Evolutionary conservation across 2,329 filamentous ascomycete genomes (phyloP).

Genomic region (Beauveria brongniartii): DNA sequence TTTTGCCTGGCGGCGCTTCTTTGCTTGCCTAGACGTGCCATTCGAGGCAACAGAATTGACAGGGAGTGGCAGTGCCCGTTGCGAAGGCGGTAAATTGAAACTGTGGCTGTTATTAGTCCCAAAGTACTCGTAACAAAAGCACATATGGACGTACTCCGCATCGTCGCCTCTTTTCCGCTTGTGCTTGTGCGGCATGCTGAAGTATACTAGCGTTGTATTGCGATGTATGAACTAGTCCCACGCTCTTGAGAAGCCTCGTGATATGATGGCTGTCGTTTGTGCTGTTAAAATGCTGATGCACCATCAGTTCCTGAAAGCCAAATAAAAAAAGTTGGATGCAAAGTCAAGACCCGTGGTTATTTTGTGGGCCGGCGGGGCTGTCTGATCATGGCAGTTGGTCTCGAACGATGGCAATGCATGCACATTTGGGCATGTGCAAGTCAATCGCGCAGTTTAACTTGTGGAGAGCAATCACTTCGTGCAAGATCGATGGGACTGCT

Average conservation of each 20-base stretch:
- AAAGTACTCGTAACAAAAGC: not conserved
- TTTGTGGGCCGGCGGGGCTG: not conserved
- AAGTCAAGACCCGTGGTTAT: not conserved
- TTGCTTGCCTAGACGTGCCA: conserved; percentile 29
- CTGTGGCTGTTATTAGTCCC: conserved; percentile 21
- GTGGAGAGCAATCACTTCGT: not conserved
- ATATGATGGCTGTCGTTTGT: not conserved
- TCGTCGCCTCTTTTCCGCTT: conserved; percentile 55
- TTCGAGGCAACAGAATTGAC: conserved; percentile 34
- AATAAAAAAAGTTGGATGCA: not conserved
- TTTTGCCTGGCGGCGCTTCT: conserved; percentile 38
- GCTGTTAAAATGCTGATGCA: not conserved
- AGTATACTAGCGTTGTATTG: not conserved
- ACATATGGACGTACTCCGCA: conserved; percentile 36
- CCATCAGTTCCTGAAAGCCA: not conserved
- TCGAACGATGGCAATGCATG: not conserved
- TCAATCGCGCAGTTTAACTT: not conserved
- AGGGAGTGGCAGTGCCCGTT: conserved; percentile 44
- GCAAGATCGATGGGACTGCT: not conserved
- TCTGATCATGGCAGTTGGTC: not conserved
- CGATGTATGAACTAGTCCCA: not conserved
- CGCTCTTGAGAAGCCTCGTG: not conserved
- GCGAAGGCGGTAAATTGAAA: conserved; percentile 41
- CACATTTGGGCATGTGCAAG: not conserved
- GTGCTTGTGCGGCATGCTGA: conserved; percentile 77